Percentiles rank a stretch among this genome's conserved stretches.
phyloP scores from a whole-genome alignment of 2,329 filamentous ascomycete genomes.

The Trichophyton simii region DNA sequence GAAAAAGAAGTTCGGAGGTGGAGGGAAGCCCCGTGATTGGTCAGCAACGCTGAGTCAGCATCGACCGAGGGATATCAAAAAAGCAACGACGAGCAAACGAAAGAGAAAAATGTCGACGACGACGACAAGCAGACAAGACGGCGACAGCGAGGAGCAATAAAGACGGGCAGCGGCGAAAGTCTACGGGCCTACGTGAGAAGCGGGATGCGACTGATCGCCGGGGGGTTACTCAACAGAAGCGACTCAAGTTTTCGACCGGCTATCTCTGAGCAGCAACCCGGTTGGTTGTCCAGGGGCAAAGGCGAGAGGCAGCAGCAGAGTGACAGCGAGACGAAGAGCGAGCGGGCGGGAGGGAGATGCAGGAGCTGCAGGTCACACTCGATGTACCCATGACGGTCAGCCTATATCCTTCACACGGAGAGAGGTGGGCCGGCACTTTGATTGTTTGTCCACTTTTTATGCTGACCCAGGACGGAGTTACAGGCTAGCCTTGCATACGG shows the following conservation, averaged over 20 bases:
- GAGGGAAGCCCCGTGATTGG: conserved; percentile 1
- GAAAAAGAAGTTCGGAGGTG: not conserved
- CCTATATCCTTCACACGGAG: not conserved
- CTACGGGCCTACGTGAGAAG: not conserved
- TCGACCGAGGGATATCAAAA: not conserved
- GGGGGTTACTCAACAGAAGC: not conserved
- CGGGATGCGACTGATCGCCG: not conserved
- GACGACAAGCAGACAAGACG: not conserved
- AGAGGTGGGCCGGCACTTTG: not conserved
- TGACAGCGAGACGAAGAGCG: not conserved
- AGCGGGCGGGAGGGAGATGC: not conserved
- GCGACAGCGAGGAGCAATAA: not conserved
- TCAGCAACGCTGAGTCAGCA: not conserved
- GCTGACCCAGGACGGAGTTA: not conserved
- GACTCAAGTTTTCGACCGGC: conserved; percentile 1
- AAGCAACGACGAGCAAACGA: not conserved
- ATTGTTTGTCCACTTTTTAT: not conserved
- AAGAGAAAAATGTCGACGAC: not conserved
- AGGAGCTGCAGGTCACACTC: not conserved
- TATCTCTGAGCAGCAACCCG: not conserved
- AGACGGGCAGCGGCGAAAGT: not conserved
- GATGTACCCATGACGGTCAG: not conserved
- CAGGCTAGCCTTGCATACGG: not conserved
- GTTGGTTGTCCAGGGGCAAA: not conserved
- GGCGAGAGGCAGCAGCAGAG: not conserved